Base-by-base conservation (phyloP, 2,329 filamentous ascomycete species). In the Fusarium poae region DNA sequence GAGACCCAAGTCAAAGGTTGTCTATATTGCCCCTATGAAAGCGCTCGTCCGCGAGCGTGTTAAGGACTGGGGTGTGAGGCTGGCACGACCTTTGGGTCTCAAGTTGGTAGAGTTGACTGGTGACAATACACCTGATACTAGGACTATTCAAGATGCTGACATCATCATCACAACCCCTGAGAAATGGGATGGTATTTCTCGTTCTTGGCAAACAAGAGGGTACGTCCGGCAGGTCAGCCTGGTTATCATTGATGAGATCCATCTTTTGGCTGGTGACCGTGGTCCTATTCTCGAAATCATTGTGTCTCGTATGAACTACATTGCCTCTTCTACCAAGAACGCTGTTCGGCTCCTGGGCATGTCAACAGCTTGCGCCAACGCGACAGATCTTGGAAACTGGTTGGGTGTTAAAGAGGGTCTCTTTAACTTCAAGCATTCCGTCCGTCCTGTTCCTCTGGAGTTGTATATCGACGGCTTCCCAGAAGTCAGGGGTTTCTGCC, bases 11-110 rank as follows among this genome's bases (percentile, higher is more conserved):
- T 97, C 94, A 5, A 99, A 99, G 81, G 94, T 99, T 3, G 96
- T 99, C 15, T 99, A 99, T 78, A 98, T 99, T 76, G 96, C 96
- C 3, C 97, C 97, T 0, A 99, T 99, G 97, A 99, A 99, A 80
- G 97, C 97, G 0, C 89, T 99, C 32, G 96, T 99, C 21, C 92
- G 96, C 5, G 96, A 99, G 79, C 89, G 96, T 80, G 95, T 99
- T 27, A 92, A 97, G 75, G 97, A 99, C 77, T 99, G 96, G 97
- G 89, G 92, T 15, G 87, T 87, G 61, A 89, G 96, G 18, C 86
- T 99, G 34, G 93, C 94, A 1, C 84, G 85, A 2, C 92, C 94
- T 2, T 89, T 98, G 82, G 94, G 94, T 0, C 79, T 98, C 67
- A 97, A 93, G 79, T 84, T 99, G 21, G 96, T 99, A 18, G 96